Conservation (phyloP, 2,329 filamentous ascomycete species). For the Fusarium lateritium region DNA sequence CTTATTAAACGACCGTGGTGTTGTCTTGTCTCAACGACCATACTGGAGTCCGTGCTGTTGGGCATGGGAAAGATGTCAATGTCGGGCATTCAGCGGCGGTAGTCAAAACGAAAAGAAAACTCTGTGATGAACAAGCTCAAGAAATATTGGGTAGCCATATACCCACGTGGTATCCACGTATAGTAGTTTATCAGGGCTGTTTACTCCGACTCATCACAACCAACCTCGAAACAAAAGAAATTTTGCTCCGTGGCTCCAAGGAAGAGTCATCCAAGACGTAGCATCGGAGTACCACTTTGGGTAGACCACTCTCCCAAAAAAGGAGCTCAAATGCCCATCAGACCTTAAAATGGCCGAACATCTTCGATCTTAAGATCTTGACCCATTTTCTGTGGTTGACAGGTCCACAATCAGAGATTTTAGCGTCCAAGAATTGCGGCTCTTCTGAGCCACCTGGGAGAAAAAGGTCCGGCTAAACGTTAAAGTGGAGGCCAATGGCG, state of each 20-base stretch:
- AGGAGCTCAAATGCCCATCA: slow-evolving; percentile 7
- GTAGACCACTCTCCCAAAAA: neutral
- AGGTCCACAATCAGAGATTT: slow-evolving; percentile 19
- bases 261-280: slow-evolving; percentile 10
- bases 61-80: too few species aligned
- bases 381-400: slow-evolving; percentile 6
- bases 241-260: neutral
- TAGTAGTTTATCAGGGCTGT: too few species aligned
- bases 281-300: neutral
- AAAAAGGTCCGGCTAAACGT: slow-evolving; percentile 28
- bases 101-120: too few species aligned
- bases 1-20: too few species aligned
- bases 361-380: slow-evolving; percentile 6
- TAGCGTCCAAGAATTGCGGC: neutral
- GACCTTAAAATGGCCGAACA: neutral
- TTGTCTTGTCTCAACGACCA: too few species aligned
- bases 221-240: neutral
- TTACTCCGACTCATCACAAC: too few species aligned
- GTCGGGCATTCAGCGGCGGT: too few species aligned
- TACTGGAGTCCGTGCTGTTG: too few species aligned
- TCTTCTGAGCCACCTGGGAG: slow-evolving; percentile 15
- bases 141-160: too few species aligned
- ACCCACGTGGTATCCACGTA: too few species aligned
- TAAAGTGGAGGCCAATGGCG: slow-evolving; percentile 8
- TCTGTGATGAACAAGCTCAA: too few species aligned